A percentile compares a stretch with the other conserved stretches of the same genome.
phyloP scores from a whole-genome alignment of 345 rosid species.

The Brassica incana region DNA sequence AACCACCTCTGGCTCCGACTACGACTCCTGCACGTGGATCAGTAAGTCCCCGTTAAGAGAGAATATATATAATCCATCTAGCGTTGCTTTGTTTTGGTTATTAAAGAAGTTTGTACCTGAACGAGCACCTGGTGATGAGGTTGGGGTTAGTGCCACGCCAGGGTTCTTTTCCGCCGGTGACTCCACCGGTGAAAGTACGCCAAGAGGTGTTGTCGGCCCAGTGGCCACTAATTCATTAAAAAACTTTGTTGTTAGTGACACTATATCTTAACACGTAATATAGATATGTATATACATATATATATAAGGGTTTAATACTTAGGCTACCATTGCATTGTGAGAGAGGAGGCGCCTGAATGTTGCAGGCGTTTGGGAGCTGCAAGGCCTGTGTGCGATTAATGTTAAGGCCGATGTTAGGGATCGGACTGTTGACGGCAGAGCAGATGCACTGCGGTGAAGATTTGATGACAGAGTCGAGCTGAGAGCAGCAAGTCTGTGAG shows the following conservation, averaged over 20 bases:
- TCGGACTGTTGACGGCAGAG: conserved; percentile 49
- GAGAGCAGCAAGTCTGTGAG: conserved; percentile 63
- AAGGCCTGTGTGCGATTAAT: conserved; percentile 71
- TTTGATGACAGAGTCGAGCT: conserved; percentile 53
- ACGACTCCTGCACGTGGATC: conserved; percentile 9
- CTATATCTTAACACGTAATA: conserved; percentile 2
- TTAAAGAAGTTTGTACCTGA: conserved; percentile 43
- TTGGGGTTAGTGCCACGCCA: conserved; percentile 44
- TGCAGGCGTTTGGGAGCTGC: conserved; percentile 63
- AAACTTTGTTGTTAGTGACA: conserved; percentile 16
- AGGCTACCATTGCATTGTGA: conserved; percentile 61
- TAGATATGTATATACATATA: background rate
- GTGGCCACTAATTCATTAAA: conserved; percentile 42
- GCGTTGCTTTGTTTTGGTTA: background rate
- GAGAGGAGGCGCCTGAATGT: conserved; percentile 58
- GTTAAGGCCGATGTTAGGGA: conserved; percentile 50
- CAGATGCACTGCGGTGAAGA: conserved; percentile 71
- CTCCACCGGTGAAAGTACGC: conserved; percentile 41
- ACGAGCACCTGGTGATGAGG: conserved; percentile 43
- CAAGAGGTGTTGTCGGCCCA: conserved; percentile 40
- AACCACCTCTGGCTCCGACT: conserved; percentile 32
- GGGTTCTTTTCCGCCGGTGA: conserved; percentile 49
- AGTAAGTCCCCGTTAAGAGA: background rate
- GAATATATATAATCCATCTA: background rate
- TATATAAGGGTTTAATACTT: background rate